Evolutionary conservation across 768 basidiomycete genomes (phyloP).

Genomic region (Boletus insuetus): DNA sequence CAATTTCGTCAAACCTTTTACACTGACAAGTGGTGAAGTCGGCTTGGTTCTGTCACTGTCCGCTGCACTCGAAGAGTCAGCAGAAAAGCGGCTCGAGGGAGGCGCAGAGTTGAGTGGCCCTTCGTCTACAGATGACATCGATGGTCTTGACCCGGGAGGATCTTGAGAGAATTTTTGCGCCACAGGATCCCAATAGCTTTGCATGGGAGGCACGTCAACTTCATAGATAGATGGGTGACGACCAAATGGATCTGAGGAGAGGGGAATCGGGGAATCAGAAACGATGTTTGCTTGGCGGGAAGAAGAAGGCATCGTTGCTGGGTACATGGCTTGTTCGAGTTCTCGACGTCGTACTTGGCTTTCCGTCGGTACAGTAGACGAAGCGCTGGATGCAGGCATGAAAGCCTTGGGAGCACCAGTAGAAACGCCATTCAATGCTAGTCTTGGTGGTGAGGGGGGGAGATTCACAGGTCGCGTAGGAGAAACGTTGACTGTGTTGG

Average conservation of each 20-base stretch:
- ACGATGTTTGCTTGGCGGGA: constrained; percentile 21
- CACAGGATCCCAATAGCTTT: constrained; percentile 45
- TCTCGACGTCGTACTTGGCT: constrained; percentile 50
- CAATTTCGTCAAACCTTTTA: constrained; percentile 69
- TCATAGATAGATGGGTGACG: constrained; percentile 57
- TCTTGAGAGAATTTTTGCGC: constrained; percentile 22
- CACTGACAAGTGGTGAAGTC: constrained; percentile 58
- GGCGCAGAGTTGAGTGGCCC: constrained; percentile 19
- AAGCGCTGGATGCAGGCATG: constrained; percentile 20
- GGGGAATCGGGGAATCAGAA: constrained; percentile 62
- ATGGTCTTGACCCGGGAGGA: constrained; percentile 21
- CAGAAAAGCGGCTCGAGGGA: constrained; percentile 69
- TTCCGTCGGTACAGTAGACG: constrained; percentile 38
- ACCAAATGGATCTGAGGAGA: constrained; percentile 84
- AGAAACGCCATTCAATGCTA: constrained; percentile 69
- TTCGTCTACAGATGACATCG: constrained; percentile 25
- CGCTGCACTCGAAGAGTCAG: constrained; percentile 53
- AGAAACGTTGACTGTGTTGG: constrained; percentile 17
- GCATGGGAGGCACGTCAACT: constrained; percentile 27
- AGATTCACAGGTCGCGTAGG: constrained; percentile 22
- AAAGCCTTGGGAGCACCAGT: constrained; percentile 56
- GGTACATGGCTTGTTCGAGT: constrained; percentile 49
- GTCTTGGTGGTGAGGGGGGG: constrained; percentile 55
- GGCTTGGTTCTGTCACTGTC: constrained; percentile 33
- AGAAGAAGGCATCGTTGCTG: constrained; percentile 34